phyloP scores from a whole-genome alignment of 305 asterid genomes.

The Fraxinus angustifolia region DNA sequence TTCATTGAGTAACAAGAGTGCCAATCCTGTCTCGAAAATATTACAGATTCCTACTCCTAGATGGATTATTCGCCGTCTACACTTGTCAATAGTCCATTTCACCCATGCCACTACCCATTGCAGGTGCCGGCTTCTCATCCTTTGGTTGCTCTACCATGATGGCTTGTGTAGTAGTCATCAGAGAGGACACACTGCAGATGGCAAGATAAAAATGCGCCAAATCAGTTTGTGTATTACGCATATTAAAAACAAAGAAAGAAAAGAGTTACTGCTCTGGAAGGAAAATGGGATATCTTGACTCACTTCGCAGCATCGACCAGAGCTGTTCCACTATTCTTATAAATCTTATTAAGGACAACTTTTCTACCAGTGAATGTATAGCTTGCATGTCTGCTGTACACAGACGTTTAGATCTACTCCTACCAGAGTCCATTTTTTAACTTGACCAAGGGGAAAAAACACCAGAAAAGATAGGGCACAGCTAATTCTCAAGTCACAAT shows the following conservation, averaged over 20 bases:
- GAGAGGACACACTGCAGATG: constrained; percentile 59
- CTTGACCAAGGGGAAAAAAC: background rate
- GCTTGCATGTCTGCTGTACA: background rate
- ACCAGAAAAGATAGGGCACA: background rate
- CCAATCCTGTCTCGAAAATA: constrained; percentile 7
- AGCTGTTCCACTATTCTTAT: constrained; percentile 36
- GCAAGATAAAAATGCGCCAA: background rate
- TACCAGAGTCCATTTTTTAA: background rate
- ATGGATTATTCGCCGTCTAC: no score
- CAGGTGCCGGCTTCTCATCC: constrained; percentile 56
- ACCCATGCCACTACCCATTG: constrained; percentile 59
- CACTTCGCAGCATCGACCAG: constrained; percentile 90
- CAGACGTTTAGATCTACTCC: no score
- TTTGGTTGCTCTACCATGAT: constrained; percentile 70
- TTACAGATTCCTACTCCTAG: constrained; percentile 21
- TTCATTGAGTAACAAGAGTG: background rate
- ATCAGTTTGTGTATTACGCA: background rate
- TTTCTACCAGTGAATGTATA: background rate
- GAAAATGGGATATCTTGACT: background rate
- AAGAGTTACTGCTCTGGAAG: background rate
- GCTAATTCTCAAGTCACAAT: no score
- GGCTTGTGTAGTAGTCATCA: constrained; percentile 86
- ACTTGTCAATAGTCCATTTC: constrained; percentile 53
- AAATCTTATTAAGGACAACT: background rate
- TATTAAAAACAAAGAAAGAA: background rate